These are phyloP conservation scores for Verticillium zaregamsianum DNA, from an alignment of 2,329 filamentous ascomycete genomes.

Conservation along the genomic window DNA sequence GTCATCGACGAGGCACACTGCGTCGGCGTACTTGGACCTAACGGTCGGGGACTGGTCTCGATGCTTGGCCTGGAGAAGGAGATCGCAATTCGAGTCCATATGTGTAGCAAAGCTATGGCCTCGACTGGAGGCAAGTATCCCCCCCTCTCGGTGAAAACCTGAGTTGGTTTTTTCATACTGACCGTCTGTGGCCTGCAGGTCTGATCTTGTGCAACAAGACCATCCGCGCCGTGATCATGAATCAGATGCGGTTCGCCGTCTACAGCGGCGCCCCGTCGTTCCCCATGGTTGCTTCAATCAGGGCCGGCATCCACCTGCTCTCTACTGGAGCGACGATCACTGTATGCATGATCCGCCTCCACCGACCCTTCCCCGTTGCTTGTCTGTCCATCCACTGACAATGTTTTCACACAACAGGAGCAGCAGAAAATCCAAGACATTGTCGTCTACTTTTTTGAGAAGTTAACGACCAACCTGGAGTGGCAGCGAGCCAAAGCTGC, in stretches of 20 bases:
- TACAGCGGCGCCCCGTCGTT: constrained; percentile 17
- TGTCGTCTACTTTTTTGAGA: constrained; percentile 21
- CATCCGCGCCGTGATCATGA: constrained; percentile 14
- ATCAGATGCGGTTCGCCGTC: constrained; percentile 13
- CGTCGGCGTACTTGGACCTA: constrained; percentile 43
- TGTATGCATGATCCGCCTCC: constrained; percentile 3
- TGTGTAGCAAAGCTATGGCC: constrained; percentile 49
- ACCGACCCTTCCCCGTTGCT: not conserved
- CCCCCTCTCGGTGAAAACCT: not conserved
- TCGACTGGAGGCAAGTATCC: constrained; percentile 19
- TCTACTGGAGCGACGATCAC: constrained; percentile 5
- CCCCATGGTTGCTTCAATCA: constrained; percentile 14
- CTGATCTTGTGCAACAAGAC: constrained; percentile 14
- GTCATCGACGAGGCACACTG: constrained; percentile 54
- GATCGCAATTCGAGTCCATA: constrained; percentile 46
- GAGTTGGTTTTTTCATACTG: not conserved
- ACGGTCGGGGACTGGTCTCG: constrained; percentile 44
- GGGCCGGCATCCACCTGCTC: constrained; percentile 15
- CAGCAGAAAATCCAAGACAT: constrained; percentile 17
- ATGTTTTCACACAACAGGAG: constrained; percentile 2
- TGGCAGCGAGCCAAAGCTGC: constrained; percentile 17
- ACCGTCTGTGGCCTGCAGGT: constrained; percentile 7
- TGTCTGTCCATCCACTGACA: not conserved
- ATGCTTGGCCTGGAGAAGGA: constrained; percentile 43
- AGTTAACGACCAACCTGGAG: constrained; percentile 15